Evolutionary conservation across 2,329 filamentous ascomycete species (phyloP).

Genomic region (Zasmidium angulare): DNA sequence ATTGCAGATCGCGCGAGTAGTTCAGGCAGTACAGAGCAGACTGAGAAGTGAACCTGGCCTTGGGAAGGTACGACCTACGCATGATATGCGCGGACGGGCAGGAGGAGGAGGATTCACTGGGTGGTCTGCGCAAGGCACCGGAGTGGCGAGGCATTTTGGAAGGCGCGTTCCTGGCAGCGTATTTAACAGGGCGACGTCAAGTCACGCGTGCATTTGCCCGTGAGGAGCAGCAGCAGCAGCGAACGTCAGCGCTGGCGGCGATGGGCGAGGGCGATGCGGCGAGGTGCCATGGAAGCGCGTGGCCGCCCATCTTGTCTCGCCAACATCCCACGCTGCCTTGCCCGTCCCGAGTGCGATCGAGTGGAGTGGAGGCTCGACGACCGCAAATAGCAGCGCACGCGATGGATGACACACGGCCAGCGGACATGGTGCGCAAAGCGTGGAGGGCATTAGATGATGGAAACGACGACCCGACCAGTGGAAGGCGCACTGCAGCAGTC

Average conservation of each 20-base stretch:
- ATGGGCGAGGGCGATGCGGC: background rate
- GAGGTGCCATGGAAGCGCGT: constrained; percentile 5
- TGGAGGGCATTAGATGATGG: constrained; percentile 9
- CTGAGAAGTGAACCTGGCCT: constrained; percentile 12
- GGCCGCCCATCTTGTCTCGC: background rate
- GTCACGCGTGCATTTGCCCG: constrained; percentile 14
- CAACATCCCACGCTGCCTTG: background rate
- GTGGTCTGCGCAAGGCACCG: constrained; percentile 8
- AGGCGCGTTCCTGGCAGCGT: constrained; percentile 11
- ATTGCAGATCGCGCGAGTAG: constrained; percentile 12
- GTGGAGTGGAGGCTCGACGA: constrained; percentile 3
- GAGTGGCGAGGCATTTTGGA: constrained; percentile 14
- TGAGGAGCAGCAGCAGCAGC: too few species aligned
- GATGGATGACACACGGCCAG: constrained; percentile 11
- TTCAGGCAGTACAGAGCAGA: constrained; percentile 11
- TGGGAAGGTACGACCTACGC: constrained; percentile 13
- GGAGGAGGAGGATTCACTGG: background rate
- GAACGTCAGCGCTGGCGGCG: constrained; percentile 8
- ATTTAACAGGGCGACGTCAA: constrained; percentile 12
- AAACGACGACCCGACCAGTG: constrained; percentile 12
- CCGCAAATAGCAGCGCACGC: constrained; percentile 7
- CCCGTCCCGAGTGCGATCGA: background rate
- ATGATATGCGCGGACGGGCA: constrained; percentile 13
- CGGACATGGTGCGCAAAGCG: constrained; percentile 6
- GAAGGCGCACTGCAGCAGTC: constrained; percentile 1